Base-by-base conservation (phyloP, 306 rosid genomes). In the Coriaria nepalensis region DNA sequence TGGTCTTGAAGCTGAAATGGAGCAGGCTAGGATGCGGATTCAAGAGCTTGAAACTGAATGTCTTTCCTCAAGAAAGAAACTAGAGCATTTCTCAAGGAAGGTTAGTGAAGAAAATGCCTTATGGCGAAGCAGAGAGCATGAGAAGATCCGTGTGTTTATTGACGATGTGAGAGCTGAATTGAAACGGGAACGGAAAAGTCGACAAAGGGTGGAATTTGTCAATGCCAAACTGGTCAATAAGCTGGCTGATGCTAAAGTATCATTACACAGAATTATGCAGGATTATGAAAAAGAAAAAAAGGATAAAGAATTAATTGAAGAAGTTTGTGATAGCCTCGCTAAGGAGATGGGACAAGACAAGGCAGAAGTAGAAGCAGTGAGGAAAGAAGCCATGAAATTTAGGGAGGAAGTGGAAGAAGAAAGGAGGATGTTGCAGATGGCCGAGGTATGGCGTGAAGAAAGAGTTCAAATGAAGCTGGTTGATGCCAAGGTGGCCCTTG, bases 361-460 rank as follows among this genome's bases (percentile, higher is more conserved):
- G 62, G 86, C 80, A 37, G 88, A 81, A 76, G 77, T 70, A 58
- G 97, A 88, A 64, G 75, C 70, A 33, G 42, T 76, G 43, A 88
- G 73, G 70, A 79, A 90, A 62, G 97, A 81, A 53, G 66, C 71
- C 56, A 66, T 74, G 90, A 72, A 67, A 52, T 53, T 76, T 37
- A 71, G 80, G 61, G 97, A 88, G 51, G 95, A 88, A 65, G 77
- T 76, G 60, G 93, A 83, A 8, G 97, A 80, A 15, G 96, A 88
- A 53, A 75, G 93, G 54, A 78, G 53, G 76, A 88, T 88, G 97
- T 63, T 88, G 53, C 97, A 88, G 72, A 78, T 81, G 95, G 95
- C 95, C 35, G 95, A 88, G 76, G 90, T 88, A 57, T 88, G 97
- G 97, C 93, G 97, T 4, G 97, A 88, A 64, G 95, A 88, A 75